Evolutionary conservation across 176 grass and related monocot species (phyloP).

Genomic region (Saccharum spontaneum): DNA sequence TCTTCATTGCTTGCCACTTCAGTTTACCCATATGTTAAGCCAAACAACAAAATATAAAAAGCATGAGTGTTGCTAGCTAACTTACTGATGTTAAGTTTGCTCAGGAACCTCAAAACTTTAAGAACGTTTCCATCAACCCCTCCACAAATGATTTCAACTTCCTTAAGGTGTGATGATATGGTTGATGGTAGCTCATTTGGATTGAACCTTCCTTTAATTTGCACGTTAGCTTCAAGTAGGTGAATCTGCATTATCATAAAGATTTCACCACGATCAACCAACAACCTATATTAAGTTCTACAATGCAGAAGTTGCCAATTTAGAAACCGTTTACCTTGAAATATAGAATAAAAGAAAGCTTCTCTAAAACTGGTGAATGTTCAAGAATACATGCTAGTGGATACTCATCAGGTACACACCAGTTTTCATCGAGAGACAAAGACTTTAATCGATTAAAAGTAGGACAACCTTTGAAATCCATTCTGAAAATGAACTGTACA

Average conservation of each 20-base stretch:
- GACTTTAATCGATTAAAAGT: conserved; percentile 1
- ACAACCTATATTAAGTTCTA: background rate
- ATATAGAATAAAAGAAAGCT: background rate
- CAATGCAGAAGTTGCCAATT: background rate
- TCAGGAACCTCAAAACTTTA: conserved; percentile 3
- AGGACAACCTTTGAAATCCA: conserved; percentile 8
- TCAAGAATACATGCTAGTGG: conserved; percentile 19
- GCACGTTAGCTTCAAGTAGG: background rate
- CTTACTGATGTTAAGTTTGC: conserved; percentile 4
- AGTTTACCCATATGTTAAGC: background rate
- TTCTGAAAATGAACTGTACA: background rate
- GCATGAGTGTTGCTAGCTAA: background rate
- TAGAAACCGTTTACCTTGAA: background rate
- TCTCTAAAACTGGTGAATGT: conserved; percentile 19
- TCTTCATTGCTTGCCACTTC: background rate
- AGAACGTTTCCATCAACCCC: background rate
- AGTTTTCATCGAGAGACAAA: background rate
- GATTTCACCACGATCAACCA: background rate
- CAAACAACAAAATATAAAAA: background rate
- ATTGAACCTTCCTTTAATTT: conserved; percentile 15
- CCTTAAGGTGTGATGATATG: conserved; percentile 24
- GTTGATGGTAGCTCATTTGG: background rate
- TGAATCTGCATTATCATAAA: background rate
- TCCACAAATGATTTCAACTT: background rate
- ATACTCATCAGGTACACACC: background rate